A percentile compares a stretch with the other conserved stretches of the same genome.
These are phyloP conservation scores for Beverwykella pulmonaria DNA, from an alignment of 495 filamentous ascomycete genomes.

Conservation along the genomic window DNA sequence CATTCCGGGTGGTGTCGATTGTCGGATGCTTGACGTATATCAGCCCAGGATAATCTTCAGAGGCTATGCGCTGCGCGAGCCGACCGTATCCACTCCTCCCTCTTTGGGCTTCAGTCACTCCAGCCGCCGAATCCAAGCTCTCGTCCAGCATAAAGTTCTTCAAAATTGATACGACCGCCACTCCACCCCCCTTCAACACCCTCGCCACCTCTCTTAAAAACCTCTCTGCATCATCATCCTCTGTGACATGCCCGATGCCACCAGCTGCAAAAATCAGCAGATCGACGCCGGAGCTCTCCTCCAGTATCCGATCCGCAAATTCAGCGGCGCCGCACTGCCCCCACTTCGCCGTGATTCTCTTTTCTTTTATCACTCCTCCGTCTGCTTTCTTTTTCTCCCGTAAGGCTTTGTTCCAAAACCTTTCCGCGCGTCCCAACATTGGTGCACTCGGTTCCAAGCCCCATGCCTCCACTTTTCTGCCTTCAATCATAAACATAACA, in stretches of 20 bases:
- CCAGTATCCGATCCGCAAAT: background rate
- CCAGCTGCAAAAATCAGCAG: background rate
- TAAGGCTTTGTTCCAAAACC: background rate
- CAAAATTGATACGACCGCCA: background rate
- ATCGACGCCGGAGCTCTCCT: background rate
- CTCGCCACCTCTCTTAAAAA: background rate
- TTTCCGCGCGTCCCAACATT: background rate
- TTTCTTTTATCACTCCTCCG: background rate
- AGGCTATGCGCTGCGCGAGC: background rate
- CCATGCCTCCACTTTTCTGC: background rate
- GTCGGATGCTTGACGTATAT: conserved; percentile 2
- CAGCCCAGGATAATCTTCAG: background rate
- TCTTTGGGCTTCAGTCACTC: no score
- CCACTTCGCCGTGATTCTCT: background rate
- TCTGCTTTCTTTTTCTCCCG: background rate
- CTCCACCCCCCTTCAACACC: background rate
- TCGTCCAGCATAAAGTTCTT: background rate
- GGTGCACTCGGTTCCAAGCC: background rate
- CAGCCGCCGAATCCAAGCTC: background rate
- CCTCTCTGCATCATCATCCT: background rate
- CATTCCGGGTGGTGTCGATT: background rate
- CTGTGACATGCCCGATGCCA: background rate
- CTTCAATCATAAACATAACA: background rate
- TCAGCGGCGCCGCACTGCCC: background rate
- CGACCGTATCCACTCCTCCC: no score